phyloP scores from a whole-genome alignment of 2,329 filamentous ascomycete species.

The Aureobasidium namibiae region DNA sequence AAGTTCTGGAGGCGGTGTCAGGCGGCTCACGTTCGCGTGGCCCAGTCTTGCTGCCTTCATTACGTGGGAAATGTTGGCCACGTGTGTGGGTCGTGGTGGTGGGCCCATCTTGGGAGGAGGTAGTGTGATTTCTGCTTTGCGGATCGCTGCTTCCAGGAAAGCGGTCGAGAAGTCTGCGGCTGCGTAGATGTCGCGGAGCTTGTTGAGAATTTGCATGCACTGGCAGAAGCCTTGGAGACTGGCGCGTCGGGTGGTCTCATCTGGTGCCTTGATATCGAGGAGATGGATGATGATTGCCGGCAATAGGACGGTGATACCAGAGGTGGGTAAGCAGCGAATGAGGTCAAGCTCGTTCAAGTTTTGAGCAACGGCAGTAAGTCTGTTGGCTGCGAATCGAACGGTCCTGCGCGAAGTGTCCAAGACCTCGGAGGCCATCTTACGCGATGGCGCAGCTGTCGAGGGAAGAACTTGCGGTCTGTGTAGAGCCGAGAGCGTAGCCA shows the following conservation, averaged over 20 bases:
- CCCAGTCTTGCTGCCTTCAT: not conserved
- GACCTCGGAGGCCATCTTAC: conserved; percentile 52
- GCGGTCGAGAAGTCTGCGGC: conserved; percentile 94
- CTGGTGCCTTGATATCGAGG: conserved; percentile 80
- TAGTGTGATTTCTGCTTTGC: conserved; percentile 74
- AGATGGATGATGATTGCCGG: conserved; percentile 92
- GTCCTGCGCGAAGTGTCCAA: conserved; percentile 76
- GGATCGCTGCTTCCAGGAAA: conserved; percentile 85
- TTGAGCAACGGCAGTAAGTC: conserved; percentile 77
- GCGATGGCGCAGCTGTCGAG: conserved; percentile 41
- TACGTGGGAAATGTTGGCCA: conserved; percentile 3
- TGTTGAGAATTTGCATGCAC: conserved; percentile 87
- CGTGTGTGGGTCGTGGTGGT: not conserved
- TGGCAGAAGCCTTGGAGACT: conserved; percentile 77
- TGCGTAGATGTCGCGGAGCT: conserved; percentile 79
- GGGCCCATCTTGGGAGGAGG: conserved; percentile 26
- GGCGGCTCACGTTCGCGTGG: conserved; percentile 1
- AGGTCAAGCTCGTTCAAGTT: conserved; percentile 65
- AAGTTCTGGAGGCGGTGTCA: conserved; percentile 35
- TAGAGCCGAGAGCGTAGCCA: conserved; percentile 81
- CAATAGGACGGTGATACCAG: conserved; percentile 81
- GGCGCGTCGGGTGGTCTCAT: conserved; percentile 60
- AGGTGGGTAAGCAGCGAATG: conserved; percentile 75
- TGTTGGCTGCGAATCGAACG: conserved; percentile 73
- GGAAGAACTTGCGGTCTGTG: conserved; percentile 88